phyloP scores from a whole-genome alignment of 805 yeast genomes.

The Lachancea kluyveri region DNA sequence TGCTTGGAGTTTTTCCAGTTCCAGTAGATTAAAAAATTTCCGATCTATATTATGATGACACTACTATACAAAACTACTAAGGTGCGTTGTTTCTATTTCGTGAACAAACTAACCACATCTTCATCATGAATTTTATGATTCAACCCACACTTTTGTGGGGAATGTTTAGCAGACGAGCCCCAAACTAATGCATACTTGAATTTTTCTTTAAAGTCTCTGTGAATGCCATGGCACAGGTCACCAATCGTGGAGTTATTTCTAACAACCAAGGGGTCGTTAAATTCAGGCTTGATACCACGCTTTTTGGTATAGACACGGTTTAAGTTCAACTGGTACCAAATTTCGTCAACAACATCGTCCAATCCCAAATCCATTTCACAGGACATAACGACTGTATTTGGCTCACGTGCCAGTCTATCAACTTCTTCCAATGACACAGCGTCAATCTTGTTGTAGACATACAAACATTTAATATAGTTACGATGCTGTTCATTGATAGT shows the following conservation, averaged over 20 bases:
- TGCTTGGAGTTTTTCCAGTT: too few relatives aligned
- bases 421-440: constrained; percentile 93
- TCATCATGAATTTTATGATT: constrained; percentile 81
- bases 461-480: constrained; percentile 83
- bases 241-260: constrained; percentile 72
- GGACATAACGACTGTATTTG: constrained; percentile 89
- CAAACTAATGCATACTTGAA: constrained; percentile 94
- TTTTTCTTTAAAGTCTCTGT: constrained; percentile 84
- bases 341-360: constrained; percentile 82
- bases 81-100: constrained; percentile 64
- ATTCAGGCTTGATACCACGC: constrained; percentile 76
- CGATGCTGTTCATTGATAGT: constrained; percentile 82
- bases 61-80: too few relatives aligned
- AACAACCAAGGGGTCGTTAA: constrained; percentile 87
- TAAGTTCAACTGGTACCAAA: constrained; percentile 82
- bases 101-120: constrained; percentile 86
- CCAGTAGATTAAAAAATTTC: too few relatives aligned
- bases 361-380: constrained; percentile 85
- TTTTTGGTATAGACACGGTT: constrained; percentile 82
- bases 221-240: constrained; percentile 86
- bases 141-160: constrained; percentile 95
- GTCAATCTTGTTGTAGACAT: constrained; percentile 92
- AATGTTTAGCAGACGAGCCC: constrained; percentile 93
- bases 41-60: too few relatives aligned
- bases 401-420: constrained; percentile 85